A percentile compares a stretch with the other conserved stretches of the same genome.
phyloP scores from a whole-genome alignment of 208 protist species.

The Kentomonas sorsogonicus region DNA sequence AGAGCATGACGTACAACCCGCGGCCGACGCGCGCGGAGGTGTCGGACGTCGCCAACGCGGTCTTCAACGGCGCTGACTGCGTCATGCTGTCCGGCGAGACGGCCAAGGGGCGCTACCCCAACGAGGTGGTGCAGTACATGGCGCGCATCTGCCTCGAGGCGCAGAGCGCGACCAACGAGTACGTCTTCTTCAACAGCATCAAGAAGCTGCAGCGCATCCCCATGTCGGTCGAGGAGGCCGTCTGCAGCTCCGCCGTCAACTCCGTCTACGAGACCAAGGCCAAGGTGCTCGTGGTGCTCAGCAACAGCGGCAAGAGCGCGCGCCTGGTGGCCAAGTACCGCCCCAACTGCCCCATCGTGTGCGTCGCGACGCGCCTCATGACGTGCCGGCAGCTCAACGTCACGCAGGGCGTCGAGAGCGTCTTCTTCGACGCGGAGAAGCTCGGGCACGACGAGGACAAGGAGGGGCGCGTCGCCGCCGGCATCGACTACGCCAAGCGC shows the following conservation, averaged over 20 bases:
- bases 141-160: constrained; percentile 87
- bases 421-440: constrained; percentile 72
- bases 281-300: constrained; percentile 89
- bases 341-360: constrained; percentile 92
- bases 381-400: constrained; percentile 86
- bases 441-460: constrained; percentile 57
- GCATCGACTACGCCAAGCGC: constrained; percentile 61
- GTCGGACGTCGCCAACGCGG: constrained; percentile 96
- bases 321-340: constrained; percentile 95
- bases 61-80: constrained; percentile 98
- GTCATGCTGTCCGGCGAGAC: constrained; percentile 99
- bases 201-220: constrained; percentile 79
- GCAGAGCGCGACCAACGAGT: constrained; percentile 73
- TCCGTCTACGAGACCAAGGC: constrained; percentile 90
- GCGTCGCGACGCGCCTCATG: constrained; percentile 80
- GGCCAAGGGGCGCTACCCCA: constrained; percentile 96
- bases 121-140: constrained; percentile 96
- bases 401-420: constrained; percentile 67
- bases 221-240: constrained; percentile 82
- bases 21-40: constrained; percentile 98
- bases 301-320: constrained; percentile 90
- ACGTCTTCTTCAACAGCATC: constrained; percentile 81
- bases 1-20: constrained; percentile 96
- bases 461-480: constrained; percentile 58
- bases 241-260: constrained; percentile 93